Percentiles rank a stretch among this genome's conserved stretches.
These are phyloP conservation scores for Talaromyces sp. DNA, from an alignment of 2,329 filamentous ascomycete species.

Conservation along the genomic window DNA sequence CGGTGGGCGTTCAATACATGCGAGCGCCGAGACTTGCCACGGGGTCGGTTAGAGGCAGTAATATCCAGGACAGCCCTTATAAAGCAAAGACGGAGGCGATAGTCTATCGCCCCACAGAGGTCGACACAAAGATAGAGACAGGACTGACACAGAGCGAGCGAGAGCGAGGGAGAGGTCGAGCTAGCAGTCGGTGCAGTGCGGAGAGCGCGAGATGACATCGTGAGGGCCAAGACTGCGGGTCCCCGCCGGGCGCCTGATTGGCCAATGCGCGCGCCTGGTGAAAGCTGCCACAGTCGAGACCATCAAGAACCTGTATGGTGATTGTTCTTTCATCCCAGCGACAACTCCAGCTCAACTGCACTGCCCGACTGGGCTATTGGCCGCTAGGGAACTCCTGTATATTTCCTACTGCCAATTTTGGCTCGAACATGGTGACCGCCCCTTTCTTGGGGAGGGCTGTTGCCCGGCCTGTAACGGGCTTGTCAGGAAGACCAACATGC, in stretches of 20 bases:
- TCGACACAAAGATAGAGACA: background rate
- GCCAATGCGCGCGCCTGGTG: constrained; percentile 5
- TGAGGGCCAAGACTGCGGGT: background rate
- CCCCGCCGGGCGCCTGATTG: constrained; percentile 2
- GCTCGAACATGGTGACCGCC: constrained; percentile 6
- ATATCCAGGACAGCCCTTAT: background rate
- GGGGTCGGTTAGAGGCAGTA: background rate
- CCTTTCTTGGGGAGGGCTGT: constrained; percentile 5
- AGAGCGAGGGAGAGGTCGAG: background rate
- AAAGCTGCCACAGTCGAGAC: background rate
- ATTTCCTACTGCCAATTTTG: background rate
- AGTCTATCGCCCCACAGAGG: background rate
- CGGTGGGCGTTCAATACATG: background rate
- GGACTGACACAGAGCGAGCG: background rate
- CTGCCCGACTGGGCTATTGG: background rate
- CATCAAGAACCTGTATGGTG: background rate
- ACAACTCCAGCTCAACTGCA: background rate
- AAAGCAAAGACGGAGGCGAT: background rate
- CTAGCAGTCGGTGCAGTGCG: constrained; percentile 8
- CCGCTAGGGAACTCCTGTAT: background rate
- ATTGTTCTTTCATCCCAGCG: background rate
- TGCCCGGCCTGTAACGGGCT: constrained; percentile 2
- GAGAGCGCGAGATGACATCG: constrained; percentile 10
- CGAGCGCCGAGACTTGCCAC: background rate
- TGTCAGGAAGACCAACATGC: constrained; percentile 2